Percentiles rank a stretch among this genome's conserved stretches.
These are phyloP conservation scores for Bonia amplexicaulis DNA, from an alignment of 176 grass and related monocot species.

Conservation along the genomic window DNA sequence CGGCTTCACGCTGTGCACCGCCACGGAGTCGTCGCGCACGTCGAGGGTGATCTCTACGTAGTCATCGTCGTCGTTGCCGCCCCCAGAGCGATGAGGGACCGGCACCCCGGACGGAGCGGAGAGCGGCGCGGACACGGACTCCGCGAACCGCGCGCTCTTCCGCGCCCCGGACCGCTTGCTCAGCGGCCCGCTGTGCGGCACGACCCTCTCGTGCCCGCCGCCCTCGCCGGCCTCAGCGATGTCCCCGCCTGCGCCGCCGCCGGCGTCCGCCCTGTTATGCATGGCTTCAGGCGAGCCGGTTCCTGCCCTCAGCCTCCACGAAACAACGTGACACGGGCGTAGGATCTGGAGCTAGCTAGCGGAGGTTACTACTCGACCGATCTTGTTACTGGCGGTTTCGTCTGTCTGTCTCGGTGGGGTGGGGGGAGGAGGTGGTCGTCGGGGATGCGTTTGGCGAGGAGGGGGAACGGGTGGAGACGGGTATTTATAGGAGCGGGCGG, in stretches of 20 bases:
- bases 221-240: slow-evolving; percentile 35
- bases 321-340: background rate
- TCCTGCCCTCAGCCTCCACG: background rate
- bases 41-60: slow-evolving; percentile 98
- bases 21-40: slow-evolving; percentile 91
- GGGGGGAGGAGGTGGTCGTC: background rate
- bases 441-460: slow-evolving; percentile 17
- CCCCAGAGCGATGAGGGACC: background rate
- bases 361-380: background rate
- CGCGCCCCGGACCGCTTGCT: slow-evolving; percentile 43
- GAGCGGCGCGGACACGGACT: slow-evolving; percentile 44
- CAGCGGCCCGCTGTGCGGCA: slow-evolving; percentile 69
- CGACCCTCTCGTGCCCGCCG: slow-evolving; percentile 30
- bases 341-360: background rate
- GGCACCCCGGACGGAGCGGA: slow-evolving; percentile 11
- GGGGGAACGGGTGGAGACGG: background rate
- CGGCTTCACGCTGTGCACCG: slow-evolving; percentile 84
- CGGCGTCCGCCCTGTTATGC: slow-evolving; percentile 30
- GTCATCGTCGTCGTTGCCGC: slow-evolving; percentile 43
- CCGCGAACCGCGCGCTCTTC: slow-evolving; percentile 74
- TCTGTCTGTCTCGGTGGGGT: too few relatives aligned
- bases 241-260: background rate
- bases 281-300: background rate
- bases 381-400: background rate
- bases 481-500: background rate